Conservation (phyloP, 306 rosid species). For the Mimosa pudica region DNA sequence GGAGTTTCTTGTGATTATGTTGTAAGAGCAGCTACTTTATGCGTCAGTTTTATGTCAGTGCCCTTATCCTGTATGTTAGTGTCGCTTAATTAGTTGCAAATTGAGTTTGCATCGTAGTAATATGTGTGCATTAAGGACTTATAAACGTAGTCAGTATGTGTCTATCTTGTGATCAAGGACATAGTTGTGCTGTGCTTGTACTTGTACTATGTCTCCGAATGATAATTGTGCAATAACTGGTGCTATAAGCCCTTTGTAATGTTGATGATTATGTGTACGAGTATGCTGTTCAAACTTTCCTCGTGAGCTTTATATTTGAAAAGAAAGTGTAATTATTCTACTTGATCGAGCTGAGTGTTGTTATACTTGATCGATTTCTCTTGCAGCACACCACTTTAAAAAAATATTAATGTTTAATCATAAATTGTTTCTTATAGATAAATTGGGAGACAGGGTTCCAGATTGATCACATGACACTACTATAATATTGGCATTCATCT, state of each 20-base stretch:
- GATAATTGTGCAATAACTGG: constrained; percentile 24
- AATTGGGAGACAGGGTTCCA: not conserved
- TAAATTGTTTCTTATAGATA: not conserved
- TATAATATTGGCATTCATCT: not conserved
- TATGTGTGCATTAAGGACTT: constrained; percentile 31
- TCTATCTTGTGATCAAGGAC: constrained; percentile 32
- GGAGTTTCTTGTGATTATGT: constrained; percentile 25
- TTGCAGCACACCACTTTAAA: not conserved
- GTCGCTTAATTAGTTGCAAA: constrained; percentile 15
- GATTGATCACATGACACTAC: no score
- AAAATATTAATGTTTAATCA: no score
- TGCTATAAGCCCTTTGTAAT: constrained; percentile 23
- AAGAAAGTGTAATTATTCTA: not conserved
- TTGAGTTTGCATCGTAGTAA: constrained; percentile 5
- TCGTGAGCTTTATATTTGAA: not conserved
- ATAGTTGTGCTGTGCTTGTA: constrained; percentile 25
- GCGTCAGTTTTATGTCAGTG: not conserved
- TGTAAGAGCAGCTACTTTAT: not conserved
- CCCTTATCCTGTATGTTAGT: not conserved
- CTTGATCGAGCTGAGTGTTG: not conserved
- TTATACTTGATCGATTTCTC: not conserved
- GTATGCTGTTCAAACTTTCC: not conserved
- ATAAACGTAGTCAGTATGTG: constrained; percentile 26
- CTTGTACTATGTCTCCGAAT: constrained; percentile 32
- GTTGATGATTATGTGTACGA: constrained; percentile 6